Conservation (phyloP, 345 rosid species). For the Sisymbrium irio region DNA sequence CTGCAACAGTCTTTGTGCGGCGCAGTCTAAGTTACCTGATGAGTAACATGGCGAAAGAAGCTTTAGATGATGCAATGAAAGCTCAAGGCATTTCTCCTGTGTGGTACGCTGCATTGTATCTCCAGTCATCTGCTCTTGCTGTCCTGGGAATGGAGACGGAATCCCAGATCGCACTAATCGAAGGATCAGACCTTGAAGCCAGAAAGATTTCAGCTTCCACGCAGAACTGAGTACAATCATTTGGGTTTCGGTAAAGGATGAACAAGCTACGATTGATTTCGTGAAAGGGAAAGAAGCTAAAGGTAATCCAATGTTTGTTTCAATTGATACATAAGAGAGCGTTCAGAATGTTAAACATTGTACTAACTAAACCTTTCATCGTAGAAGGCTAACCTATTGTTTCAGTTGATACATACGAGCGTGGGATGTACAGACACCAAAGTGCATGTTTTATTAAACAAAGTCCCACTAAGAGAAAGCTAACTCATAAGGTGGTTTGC, state of each 20-base stretch:
- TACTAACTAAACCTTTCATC: not conserved
- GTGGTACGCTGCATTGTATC: constrained; percentile 78
- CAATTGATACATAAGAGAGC: not conserved
- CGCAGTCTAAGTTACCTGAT: constrained; percentile 72
- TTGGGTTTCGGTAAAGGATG: not conserved
- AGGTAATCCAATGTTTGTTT: not conserved
- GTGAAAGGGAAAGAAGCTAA: not conserved
- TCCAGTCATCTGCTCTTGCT: constrained; percentile 68
- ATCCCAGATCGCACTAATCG: constrained; percentile 62
- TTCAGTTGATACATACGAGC: constrained; percentile 14
- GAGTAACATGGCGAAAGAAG: constrained; percentile 65
- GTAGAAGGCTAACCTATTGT: constrained; percentile 7
- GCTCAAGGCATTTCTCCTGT: constrained; percentile 71
- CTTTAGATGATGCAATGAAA: constrained; percentile 68
- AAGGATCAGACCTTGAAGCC: constrained; percentile 66
- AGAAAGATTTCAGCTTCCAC: constrained; percentile 30
- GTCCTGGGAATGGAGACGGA: constrained; percentile 65
- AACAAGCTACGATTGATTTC: not conserved
- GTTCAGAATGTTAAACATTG: constrained; percentile 6
- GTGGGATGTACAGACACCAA: not conserved
- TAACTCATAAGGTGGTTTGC: not conserved
- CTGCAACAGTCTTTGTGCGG: constrained; percentile 70
- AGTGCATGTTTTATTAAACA: constrained; percentile 2
- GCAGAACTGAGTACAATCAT: not conserved
- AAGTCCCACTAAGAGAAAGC: not conserved